Conservation (phyloP, 169 alveolate species). For the Plasmodium gonderi region DNA sequence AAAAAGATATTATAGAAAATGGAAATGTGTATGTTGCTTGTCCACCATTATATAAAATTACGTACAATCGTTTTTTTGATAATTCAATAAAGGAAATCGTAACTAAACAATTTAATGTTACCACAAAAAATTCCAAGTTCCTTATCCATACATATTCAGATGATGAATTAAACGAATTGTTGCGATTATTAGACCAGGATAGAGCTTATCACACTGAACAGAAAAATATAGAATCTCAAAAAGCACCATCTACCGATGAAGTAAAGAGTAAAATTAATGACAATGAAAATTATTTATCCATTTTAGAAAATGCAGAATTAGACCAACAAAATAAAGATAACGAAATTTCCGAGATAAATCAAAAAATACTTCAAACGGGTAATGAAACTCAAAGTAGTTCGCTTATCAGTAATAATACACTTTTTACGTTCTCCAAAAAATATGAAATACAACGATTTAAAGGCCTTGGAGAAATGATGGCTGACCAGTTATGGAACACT, state of each 20-base stretch:
- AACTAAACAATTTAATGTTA: slow-evolving; percentile 68
- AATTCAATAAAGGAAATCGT: slow-evolving; percentile 40
- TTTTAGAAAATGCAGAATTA: neutral
- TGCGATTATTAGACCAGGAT: slow-evolving; percentile 59
- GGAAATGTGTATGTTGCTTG: slow-evolving; percentile 86
- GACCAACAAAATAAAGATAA: neutral
- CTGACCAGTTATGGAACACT: slow-evolving; percentile 88
- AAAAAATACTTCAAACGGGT: neutral
- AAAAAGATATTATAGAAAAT: slow-evolving; percentile 78
- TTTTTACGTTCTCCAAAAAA: slow-evolving; percentile 54
- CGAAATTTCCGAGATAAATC: neutral
- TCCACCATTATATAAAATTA: slow-evolving; percentile 86
- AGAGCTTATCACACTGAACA: slow-evolving; percentile 7
- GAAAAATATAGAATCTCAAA: neutral
- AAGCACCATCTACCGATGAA: neutral
- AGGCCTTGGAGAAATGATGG: slow-evolving; percentile 91
- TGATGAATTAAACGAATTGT: slow-evolving; percentile 23
- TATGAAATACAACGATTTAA: slow-evolving; percentile 85
- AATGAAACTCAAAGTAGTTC: neutral
- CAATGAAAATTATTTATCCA: neutral
- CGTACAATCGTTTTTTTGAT: slow-evolving; percentile 74
- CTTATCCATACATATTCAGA: slow-evolving; percentile 73
- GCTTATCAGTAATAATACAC: neutral
- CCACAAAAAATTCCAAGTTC: slow-evolving; percentile 76
- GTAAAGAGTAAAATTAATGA: neutral